A percentile compares a stretch with the other conserved stretches of the same genome.
phyloP scores from a whole-genome alignment of 495 filamentous ascomycete genomes.

The Entonaema liquescens region DNA sequence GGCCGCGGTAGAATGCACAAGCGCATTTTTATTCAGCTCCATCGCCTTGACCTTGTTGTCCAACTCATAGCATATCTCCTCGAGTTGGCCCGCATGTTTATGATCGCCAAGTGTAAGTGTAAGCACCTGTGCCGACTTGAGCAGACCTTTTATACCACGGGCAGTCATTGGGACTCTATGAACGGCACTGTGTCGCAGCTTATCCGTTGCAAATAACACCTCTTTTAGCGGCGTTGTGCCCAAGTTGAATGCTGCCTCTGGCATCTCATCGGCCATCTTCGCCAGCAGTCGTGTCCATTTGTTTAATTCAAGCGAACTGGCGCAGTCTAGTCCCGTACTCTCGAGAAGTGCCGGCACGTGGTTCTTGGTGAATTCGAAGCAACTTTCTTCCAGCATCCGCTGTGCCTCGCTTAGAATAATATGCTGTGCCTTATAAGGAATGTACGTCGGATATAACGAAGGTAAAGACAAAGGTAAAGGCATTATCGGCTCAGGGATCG shows the following conservation, averaged over 20 bases:
- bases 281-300: conserved; percentile 47
- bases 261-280: conserved; percentile 41
- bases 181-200: conserved; percentile 49
- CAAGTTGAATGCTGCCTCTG: conserved; percentile 24
- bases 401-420: conserved; percentile 50
- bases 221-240: conserved; percentile 28
- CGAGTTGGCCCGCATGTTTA: conserved; percentile 46
- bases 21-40: conserved; percentile 53
- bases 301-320: conserved; percentile 53
- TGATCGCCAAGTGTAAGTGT: conserved; percentile 44
- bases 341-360: conserved; percentile 48
- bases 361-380: conserved; percentile 50
- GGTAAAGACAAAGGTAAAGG: conserved; percentile 9
- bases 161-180: conserved; percentile 47
- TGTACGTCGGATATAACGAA: conserved; percentile 50
- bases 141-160: conserved; percentile 43
- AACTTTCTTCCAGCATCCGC: conserved; percentile 52
- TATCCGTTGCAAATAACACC: conserved; percentile 42
- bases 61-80: conserved; percentile 49
- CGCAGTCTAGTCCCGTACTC: conserved; percentile 47
- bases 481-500: conserved; percentile 6
- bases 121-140: conserved; percentile 45
- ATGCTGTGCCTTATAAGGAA: conserved; percentile 56
- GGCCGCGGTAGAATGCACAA: conserved; percentile 45
- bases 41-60: conserved; percentile 49